These are phyloP conservation scores for Emydomyces testavorans DNA, from an alignment of 2,329 filamentous ascomycete species.

Conservation along the genomic window DNA sequence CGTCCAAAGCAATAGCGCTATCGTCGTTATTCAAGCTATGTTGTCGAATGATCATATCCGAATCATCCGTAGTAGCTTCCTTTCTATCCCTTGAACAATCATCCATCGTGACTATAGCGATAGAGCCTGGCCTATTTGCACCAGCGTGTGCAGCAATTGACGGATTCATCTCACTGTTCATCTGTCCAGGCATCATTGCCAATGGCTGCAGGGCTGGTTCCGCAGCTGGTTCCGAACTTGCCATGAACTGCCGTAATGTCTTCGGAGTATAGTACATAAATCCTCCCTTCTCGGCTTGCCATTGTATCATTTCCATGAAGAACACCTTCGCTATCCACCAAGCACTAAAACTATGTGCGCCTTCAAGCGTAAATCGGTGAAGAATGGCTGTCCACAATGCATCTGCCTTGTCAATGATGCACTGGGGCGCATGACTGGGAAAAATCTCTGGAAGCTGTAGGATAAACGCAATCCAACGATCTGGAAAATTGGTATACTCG, in stretches of 20 bases:
- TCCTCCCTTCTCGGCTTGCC: constrained; percentile 79
- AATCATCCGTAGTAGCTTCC: neutral
- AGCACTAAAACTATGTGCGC: constrained; percentile 38
- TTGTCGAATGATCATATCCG: constrained; percentile 21
- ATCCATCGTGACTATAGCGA: too few species aligned
- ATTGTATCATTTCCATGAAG: constrained; percentile 86
- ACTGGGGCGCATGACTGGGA: constrained; percentile 33
- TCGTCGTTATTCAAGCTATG: constrained; percentile 47
- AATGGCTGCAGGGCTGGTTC: constrained; percentile 17
- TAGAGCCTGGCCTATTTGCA: constrained; percentile 37
- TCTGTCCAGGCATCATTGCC: constrained; percentile 11
- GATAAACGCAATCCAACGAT: constrained; percentile 38
- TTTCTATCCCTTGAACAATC: neutral
- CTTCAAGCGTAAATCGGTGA: constrained; percentile 34
- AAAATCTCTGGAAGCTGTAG: constrained; percentile 32
- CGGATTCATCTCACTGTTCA: neutral
- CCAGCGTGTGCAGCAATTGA: constrained; percentile 14
- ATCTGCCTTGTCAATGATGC: constrained; percentile 36
- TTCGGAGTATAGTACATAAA: constrained; percentile 54
- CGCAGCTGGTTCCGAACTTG: constrained; percentile 15
- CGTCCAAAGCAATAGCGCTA: constrained; percentile 59
- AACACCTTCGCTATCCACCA: constrained; percentile 77
- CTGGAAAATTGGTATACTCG: constrained; percentile 38
- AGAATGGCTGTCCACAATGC: constrained; percentile 36
- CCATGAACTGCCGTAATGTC: constrained; percentile 23